Base-by-base conservation (phyloP, 2,329 filamentous ascomycete genomes). In the Lachnellula suecica region DNA sequence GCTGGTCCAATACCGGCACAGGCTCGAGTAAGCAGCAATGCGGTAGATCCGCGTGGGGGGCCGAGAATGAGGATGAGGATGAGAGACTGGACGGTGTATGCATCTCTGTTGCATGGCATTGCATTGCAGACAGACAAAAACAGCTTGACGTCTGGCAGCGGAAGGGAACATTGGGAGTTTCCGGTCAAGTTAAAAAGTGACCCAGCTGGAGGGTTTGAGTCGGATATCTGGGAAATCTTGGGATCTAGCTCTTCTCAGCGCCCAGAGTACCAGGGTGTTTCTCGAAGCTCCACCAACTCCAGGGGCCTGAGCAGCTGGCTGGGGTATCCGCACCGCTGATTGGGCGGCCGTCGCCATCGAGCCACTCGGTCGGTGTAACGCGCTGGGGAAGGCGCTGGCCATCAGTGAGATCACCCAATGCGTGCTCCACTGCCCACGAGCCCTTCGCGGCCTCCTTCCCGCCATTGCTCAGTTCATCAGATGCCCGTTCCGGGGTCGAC, bases 181-280 rank as follows among this genome's bases (percentile, higher is more conserved):
- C 47, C 47, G 47, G 47, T 22, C 47, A 40, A 49, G 47, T 49
- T 24, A 25, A 35, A 40, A 49, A 41, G 23, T 20, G 47, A 43
- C 19, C 47, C 47, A 27, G 38, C 27, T 15, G 41, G 27, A 40
- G 25, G 47, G 38, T 42, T 31, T 40, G 35, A 46, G 44, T 46
- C 41, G 44, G 44, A 46, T 34, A 46, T 46, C 44, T 46, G 29
- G 13, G n/a, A 46, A 31, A n/a, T n/a, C 34, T 25, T 31, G 10
- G 38, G 38, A 41, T 41, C 38, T 41, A 23, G 8, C 19, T 41
- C 43, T 31, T 45, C 43, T 45, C 43, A 19, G 3, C 8, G 44
- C 3, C 19, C 29, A 46, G 44, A 27, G 22, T 44, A 7, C 20
- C 25, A 15, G 15, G 19, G n/a, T 17, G 41, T 19, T 11, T 5